phyloP scores from a whole-genome alignment of 306 rosid species.

The Trifolium subterraneum region DNA sequence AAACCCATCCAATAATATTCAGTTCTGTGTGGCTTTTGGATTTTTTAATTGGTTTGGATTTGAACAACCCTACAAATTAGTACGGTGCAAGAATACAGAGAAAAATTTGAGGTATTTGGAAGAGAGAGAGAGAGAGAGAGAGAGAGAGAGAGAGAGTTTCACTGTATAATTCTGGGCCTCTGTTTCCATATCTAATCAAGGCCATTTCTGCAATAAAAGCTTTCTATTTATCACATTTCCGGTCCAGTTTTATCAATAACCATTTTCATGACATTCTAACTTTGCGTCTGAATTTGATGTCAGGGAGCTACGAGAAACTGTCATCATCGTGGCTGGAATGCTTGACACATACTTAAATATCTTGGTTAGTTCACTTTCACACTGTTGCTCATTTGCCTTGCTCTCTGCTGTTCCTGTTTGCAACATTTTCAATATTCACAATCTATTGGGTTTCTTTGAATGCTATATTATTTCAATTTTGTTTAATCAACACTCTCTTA shows the following conservation, averaged over 20 bases:
- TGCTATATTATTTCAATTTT: conserved; percentile 36
- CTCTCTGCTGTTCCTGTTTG: conserved; percentile 34
- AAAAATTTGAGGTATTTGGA: not conserved
- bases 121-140: not conserved
- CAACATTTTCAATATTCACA: conserved; percentile 29
- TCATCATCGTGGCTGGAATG: conserved; percentile 84
- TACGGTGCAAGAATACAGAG: not conserved
- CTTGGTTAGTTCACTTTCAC: conserved; percentile 69
- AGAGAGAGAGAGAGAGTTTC: not conserved
- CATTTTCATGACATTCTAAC: conserved; percentile 36
- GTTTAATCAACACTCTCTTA: conserved; percentile 23
- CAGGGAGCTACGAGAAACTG: conserved; percentile 80
- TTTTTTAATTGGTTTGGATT: too few relatives aligned
- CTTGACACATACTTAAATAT: conserved; percentile 83
- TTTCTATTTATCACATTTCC: conserved; percentile 10
- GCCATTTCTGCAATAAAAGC: conserved; percentile 11
- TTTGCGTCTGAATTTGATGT: conserved; percentile 43
- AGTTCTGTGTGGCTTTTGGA: too few relatives aligned
- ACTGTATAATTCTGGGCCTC: not conserved
- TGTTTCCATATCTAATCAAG: not conserved
- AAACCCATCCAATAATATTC: too few relatives aligned
- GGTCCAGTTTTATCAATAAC: conserved; percentile 13
- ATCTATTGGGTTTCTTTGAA: conserved; percentile 24
- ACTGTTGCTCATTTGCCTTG: conserved; percentile 33
- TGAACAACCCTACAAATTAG: not conserved